Conservation (phyloP, 2,329 filamentous ascomycete species). For the Paecilomyces variotii region DNA sequence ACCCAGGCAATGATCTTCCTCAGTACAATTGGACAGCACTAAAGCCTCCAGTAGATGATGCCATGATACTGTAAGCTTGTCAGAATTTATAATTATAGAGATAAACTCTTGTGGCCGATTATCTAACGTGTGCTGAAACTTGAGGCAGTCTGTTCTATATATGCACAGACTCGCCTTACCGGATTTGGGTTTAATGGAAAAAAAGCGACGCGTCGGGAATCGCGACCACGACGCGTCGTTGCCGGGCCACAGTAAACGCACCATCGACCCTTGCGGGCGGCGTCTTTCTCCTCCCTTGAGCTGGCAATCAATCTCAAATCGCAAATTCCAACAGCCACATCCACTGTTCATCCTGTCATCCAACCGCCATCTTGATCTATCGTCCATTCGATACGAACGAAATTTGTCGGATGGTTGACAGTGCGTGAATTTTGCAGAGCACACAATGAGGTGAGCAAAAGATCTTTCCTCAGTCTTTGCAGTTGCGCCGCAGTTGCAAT, state of each 20-base stretch:
- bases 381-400: background rate
- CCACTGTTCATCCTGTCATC: background rate
- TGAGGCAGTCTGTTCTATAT: background rate
- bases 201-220: constrained; percentile 13
- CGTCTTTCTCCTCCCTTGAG: constrained; percentile 10
- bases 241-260: constrained; percentile 5
- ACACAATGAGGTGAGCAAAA: constrained; percentile 7
- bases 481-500: background rate
- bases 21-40: too few relatives aligned
- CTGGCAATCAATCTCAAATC: background rate
- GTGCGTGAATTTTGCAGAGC: background rate
- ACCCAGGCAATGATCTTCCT: too few relatives aligned
- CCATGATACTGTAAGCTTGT: too few relatives aligned
- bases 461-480: background rate
- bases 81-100: too few relatives aligned
- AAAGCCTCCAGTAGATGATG: too few relatives aligned
- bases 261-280: constrained; percentile 14
- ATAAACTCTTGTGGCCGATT: too few relatives aligned
- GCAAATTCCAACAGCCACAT: background rate
- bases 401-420: background rate
- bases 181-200: constrained; percentile 27
- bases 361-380: background rate
- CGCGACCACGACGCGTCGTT: constrained; percentile 11
- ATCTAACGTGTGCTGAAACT: too few relatives aligned
- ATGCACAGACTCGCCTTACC: constrained; percentile 10